phyloP scores from a whole-genome alignment of 805 yeast species.

The Suhomyces sp. region DNA sequence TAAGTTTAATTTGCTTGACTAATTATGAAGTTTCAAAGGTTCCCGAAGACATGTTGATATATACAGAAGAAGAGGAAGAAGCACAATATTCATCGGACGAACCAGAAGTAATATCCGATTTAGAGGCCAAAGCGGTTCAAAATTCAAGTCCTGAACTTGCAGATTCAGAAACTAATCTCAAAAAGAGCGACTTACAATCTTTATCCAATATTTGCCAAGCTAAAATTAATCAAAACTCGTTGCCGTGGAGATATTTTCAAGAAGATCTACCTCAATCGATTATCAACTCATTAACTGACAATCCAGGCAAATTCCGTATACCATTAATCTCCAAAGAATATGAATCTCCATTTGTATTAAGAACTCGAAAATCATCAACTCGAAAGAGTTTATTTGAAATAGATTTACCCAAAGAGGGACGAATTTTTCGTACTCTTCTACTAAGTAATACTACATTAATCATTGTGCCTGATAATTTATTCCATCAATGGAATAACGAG shows the following conservation, averaged over 20 bases:
- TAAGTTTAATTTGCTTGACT: slow-evolving; percentile 56
- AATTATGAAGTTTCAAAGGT: slow-evolving; percentile 49
- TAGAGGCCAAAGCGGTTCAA: background rate
- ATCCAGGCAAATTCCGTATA: slow-evolving; percentile 49
- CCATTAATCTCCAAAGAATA: slow-evolving; percentile 20
- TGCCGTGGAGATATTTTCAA: slow-evolving; percentile 56
- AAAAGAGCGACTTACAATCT: background rate
- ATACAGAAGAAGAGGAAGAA: slow-evolving; percentile 6
- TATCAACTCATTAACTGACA: slow-evolving; percentile 26
- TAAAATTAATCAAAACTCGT: slow-evolving; percentile 44
- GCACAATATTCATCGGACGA: background rate
- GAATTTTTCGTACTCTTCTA: slow-evolving; percentile 29
- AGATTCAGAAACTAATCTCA: background rate
- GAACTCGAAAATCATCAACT: slow-evolving; percentile 18
- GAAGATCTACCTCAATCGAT: slow-evolving; percentile 47
- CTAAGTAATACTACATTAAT: slow-evolving; percentile 57
- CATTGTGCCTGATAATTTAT: slow-evolving; percentile 64
- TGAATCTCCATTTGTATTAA: slow-evolving; percentile 18
- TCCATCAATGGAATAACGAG: slow-evolving; percentile 65
- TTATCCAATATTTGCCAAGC: slow-evolving; percentile 43
- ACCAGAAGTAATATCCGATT: no score
- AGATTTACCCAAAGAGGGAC: slow-evolving; percentile 17
- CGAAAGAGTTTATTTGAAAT: slow-evolving; percentile 11
- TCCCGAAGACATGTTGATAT: slow-evolving; percentile 34
- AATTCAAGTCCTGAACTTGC: background rate